These are phyloP conservation scores for Alternaria hordeiaustralica DNA, from an alignment of 2,329 filamentous ascomycete species.

Conservation along the genomic window DNA sequence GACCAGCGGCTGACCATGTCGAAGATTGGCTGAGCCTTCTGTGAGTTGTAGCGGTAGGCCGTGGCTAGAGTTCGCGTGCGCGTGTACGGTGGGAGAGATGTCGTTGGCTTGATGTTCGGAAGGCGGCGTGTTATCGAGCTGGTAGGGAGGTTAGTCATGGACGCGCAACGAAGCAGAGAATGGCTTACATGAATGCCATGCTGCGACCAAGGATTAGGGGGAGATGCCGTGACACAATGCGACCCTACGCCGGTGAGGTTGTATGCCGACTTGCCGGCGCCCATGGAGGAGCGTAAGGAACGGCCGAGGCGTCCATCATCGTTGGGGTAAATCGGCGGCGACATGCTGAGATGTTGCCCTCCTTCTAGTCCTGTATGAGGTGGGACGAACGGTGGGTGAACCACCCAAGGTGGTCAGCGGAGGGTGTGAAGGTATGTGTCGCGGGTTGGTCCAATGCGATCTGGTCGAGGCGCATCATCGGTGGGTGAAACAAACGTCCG, in stretches of 20 bases:
- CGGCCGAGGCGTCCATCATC: background rate
- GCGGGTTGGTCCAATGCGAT: background rate
- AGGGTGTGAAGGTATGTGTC: background rate
- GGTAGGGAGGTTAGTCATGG: background rate
- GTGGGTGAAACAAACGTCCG: background rate
- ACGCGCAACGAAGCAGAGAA: background rate
- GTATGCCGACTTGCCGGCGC: background rate
- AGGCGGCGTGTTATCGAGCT: background rate
- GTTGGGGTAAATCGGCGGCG: background rate
- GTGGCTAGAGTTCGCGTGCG: background rate
- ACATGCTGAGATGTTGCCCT: background rate
- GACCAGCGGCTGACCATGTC: background rate
- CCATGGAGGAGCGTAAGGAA: background rate
- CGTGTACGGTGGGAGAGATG: background rate
- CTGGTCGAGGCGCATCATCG: background rate
- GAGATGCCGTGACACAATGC: background rate
- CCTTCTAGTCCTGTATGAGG: background rate
- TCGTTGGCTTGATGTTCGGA: background rate
- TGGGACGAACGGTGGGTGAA: background rate
- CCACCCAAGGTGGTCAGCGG: background rate
- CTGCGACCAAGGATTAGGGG: slow-evolving; percentile 7
- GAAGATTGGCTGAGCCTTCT: background rate
- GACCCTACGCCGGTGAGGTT: background rate
- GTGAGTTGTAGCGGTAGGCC: background rate
- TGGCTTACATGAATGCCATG: slow-evolving; percentile 7